Conservation (phyloP, 2,329 filamentous ascomycete species). For the Lachnellula hyalina region DNA sequence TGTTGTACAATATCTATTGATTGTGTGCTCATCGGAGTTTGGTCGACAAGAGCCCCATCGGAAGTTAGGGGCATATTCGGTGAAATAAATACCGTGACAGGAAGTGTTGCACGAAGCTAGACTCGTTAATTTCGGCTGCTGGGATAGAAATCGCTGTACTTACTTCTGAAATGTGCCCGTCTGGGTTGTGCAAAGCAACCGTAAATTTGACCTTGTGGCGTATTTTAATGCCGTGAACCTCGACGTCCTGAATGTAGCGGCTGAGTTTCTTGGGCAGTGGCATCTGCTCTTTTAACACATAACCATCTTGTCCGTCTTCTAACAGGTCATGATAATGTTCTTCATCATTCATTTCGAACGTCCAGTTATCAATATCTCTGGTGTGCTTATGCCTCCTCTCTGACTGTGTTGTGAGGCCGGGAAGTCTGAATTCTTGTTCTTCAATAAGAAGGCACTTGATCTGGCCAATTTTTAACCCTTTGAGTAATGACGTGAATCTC, state of each 20-base stretch:
- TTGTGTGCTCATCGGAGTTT: slow-evolving; percentile 46
- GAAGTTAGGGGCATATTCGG: slow-evolving; percentile 87
- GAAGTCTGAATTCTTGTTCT: slow-evolving; percentile 60
- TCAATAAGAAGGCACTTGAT: slow-evolving; percentile 79
- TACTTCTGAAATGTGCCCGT: slow-evolving; percentile 89
- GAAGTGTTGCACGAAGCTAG: slow-evolving; percentile 79
- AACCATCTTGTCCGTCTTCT: slow-evolving; percentile 63
- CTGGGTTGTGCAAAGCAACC: slow-evolving; percentile 87
- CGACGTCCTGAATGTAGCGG: slow-evolving; percentile 83
- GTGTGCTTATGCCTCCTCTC: slow-evolving; percentile 57
- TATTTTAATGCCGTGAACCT: slow-evolving; percentile 84
- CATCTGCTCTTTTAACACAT: slow-evolving; percentile 54
- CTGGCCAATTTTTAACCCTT: slow-evolving; percentile 80
- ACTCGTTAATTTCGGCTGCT: slow-evolving; percentile 14
- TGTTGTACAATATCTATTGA: slow-evolving; percentile 49
- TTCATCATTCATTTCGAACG: slow-evolving; percentile 48
- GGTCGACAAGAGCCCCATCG: slow-evolving; percentile 69
- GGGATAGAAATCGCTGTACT: slow-evolving; percentile 21
- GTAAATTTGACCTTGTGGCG: slow-evolving; percentile 89
- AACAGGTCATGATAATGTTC: slow-evolving; percentile 66
- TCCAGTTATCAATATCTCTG: slow-evolving; percentile 58
- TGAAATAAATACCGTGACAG: slow-evolving; percentile 91
- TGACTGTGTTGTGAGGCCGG: slow-evolving; percentile 40
- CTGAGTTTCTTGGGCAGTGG: slow-evolving; percentile 77
- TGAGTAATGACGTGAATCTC: slow-evolving; percentile 79